phyloP scores from a whole-genome alignment of 371 early-diverging fungal genomes.

The Mucor saturninus region DNA sequence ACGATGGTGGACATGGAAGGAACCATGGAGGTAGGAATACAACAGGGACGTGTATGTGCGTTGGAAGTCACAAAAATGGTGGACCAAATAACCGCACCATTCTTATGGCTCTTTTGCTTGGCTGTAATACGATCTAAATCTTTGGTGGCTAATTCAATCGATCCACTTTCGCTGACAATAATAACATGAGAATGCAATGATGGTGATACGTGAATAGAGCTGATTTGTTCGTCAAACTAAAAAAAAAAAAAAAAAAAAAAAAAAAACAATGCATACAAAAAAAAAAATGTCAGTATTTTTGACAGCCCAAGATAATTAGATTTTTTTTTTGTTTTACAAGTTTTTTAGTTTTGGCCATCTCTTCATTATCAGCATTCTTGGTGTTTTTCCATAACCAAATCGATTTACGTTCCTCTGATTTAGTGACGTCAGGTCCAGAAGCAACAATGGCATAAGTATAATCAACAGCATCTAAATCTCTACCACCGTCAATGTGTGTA shows the following conservation, averaged over 20 bases:
- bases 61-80: conserved; percentile 52
- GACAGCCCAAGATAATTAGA: background rate
- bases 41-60: conserved; percentile 44
- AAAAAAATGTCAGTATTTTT: background rate
- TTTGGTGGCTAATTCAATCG: conserved; percentile 54
- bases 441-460: conserved; percentile 62
- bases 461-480: conserved; percentile 41
- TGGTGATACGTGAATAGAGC: conserved; percentile 55
- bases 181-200: conserved; percentile 54
- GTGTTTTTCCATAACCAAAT: conserved; percentile 64
- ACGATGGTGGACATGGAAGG: conserved; percentile 55
- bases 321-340: conserved; percentile 23
- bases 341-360: conserved; percentile 34
- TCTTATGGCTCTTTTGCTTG: conserved; percentile 32
- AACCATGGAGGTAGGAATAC: conserved; percentile 56
- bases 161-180: conserved; percentile 56
- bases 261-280: background rate
- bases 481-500: conserved; percentile 39
- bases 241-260: background rate
- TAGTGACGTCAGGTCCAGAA: conserved; percentile 58
- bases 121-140: conserved; percentile 57
- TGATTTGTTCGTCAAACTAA: conserved; percentile 60
- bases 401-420: conserved; percentile 53
- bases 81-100: conserved; percentile 50
- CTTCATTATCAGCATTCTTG: conserved; percentile 28